Evolutionary conservation across 176 grass and related monocot genomes (phyloP).

Genomic region (Zoysia pacifica): DNA sequence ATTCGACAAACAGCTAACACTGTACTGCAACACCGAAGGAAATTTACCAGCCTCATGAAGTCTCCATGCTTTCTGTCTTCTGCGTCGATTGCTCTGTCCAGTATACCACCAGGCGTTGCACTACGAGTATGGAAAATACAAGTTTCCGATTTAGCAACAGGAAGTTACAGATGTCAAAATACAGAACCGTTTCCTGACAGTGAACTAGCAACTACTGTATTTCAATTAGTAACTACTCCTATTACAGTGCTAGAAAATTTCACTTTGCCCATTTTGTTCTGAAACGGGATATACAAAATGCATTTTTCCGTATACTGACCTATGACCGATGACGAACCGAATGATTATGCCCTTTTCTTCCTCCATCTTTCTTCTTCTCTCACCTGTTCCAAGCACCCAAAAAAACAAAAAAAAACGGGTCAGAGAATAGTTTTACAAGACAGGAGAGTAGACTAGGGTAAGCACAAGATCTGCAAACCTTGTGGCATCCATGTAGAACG

Average conservation of each 20-base stretch:
- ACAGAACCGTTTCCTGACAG: not conserved
- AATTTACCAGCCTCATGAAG: slow-evolving; percentile 85
- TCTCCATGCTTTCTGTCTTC: slow-evolving; percentile 85
- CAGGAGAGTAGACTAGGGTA: not conserved
- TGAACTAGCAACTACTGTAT: not conserved
- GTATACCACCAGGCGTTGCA: slow-evolving; percentile 80
- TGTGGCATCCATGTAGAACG: slow-evolving; percentile 96
- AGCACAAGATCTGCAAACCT: slow-evolving; percentile 49
- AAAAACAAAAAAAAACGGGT: not conserved
- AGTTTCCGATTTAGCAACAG: slow-evolving; percentile 17
- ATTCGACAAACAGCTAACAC: not conserved
- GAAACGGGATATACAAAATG: not conserved
- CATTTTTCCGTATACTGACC: slow-evolving; percentile 40
- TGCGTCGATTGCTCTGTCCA: slow-evolving; percentile 89
- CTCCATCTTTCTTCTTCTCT: slow-evolving; percentile 74
- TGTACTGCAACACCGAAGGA: not conserved
- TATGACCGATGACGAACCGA: slow-evolving; percentile 91
- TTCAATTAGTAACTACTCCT: not conserved
- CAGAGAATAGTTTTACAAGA: not conserved
- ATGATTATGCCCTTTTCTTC: slow-evolving; percentile 91
- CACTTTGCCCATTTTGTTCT: not conserved
- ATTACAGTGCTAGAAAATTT: not conserved
- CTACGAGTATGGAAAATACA: slow-evolving; percentile 26
- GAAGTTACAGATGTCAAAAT: not conserved
- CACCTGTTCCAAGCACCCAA: slow-evolving; percentile 39